phyloP scores from a whole-genome alignment of 257 asterid genomes.

The Nemophila menziesii region DNA sequence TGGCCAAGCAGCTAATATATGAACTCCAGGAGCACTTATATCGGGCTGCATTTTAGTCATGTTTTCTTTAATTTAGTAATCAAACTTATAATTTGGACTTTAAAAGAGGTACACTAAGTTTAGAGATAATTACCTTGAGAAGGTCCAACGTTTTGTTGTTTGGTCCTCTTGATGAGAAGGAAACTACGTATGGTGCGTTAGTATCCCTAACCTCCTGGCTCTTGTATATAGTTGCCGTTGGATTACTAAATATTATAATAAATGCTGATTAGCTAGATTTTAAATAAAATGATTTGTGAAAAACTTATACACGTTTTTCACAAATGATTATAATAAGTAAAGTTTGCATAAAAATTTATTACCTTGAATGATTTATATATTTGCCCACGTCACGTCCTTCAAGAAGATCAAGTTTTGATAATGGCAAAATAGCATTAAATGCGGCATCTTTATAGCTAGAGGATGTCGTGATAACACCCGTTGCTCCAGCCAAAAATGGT shows the following conservation, averaged over 20 bases:
- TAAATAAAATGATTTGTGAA: too few relatives aligned
- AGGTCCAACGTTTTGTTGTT: slow-evolving; percentile 29
- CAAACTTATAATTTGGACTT: background rate
- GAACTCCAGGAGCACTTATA: slow-evolving; percentile 36
- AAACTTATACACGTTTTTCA: background rate
- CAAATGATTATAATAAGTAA: too few relatives aligned
- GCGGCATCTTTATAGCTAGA: slow-evolving; percentile 24
- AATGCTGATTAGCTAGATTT: background rate
- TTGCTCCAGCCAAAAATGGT: slow-evolving; percentile 22
- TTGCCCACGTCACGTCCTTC: slow-evolving; percentile 19
- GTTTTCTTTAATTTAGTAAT: background rate
- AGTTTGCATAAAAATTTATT: background rate
- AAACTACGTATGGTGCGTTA: slow-evolving; percentile 76
- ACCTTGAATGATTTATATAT: background rate
- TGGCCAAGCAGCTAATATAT: slow-evolving; percentile 47
- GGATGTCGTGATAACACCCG: slow-evolving; percentile 38
- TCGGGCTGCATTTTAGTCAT: slow-evolving; percentile 20
- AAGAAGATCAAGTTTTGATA: slow-evolving; percentile 21
- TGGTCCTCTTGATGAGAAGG: slow-evolving; percentile 85
- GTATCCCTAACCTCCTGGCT: slow-evolving; percentile 17
- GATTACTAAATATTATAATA: slow-evolving; percentile 19
- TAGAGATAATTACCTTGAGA: slow-evolving; percentile 33
- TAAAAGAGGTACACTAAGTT: background rate
- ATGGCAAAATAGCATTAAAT: slow-evolving; percentile 34
- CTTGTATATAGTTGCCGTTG: slow-evolving; percentile 32